Percentiles rank a stretch among this genome's conserved stretches.
These are phyloP conservation scores for Dianthus caryophyllus DNA, from an alignment of 148 eudicot species.

Conservation along the genomic window DNA sequence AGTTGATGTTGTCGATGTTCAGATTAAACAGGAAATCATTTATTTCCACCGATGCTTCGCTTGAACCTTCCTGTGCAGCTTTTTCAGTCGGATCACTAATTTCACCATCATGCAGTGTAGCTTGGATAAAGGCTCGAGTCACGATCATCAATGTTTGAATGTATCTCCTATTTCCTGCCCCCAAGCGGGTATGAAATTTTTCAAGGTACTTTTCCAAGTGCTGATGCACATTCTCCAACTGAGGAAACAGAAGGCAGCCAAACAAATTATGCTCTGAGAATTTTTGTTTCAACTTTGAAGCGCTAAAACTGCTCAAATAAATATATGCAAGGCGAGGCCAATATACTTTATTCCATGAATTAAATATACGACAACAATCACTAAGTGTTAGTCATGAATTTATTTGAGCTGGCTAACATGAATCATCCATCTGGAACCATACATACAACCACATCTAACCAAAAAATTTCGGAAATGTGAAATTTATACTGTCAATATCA, in stretches of 20 bases:
- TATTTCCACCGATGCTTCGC: slow-evolving; percentile 56
- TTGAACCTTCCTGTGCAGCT: slow-evolving; percentile 28
- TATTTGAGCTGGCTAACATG: too few relatives aligned
- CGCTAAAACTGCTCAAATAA: slow-evolving; percentile 9
- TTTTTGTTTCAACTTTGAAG: slow-evolving; percentile 9
- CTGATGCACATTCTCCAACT: slow-evolving; percentile 64
- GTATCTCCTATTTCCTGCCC: slow-evolving; percentile 89
- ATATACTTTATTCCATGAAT: background rate
- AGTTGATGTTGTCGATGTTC: slow-evolving; percentile 89
- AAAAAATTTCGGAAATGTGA: too few relatives aligned
- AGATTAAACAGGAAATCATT: slow-evolving; percentile 84
- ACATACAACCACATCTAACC: too few relatives aligned
- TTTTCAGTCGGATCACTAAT: slow-evolving; percentile 31
- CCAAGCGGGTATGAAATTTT: slow-evolving; percentile 67
- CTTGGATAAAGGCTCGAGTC: slow-evolving; percentile 62
- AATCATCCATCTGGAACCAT: too few relatives aligned
- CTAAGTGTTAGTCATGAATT: too few relatives aligned
- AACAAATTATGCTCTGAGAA: background rate
- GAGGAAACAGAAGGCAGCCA: slow-evolving; percentile 22
- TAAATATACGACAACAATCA: too few relatives aligned
- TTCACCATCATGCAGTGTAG: slow-evolving; percentile 28
- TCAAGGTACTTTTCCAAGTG: slow-evolving; percentile 64
- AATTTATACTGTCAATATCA: too few relatives aligned
- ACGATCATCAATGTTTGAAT: slow-evolving; percentile 76
- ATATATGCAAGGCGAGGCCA: background rate